Evolutionary conservation across 2,329 filamentous ascomycete species (phyloP).

Genomic region (Macrophomina pseudophaseolina): DNA sequence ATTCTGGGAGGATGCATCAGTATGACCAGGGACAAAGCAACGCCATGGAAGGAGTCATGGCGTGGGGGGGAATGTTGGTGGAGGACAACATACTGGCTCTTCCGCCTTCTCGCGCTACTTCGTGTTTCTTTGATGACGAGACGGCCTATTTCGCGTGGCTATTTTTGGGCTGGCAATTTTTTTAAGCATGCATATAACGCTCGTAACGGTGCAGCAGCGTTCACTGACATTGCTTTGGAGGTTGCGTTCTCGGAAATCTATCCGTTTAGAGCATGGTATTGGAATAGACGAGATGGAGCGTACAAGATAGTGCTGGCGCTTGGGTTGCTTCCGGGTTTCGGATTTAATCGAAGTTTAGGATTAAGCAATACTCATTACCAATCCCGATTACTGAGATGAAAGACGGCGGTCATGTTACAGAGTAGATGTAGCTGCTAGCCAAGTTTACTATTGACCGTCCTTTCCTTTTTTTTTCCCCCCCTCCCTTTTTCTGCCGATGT

Average conservation of each 20-base stretch:
- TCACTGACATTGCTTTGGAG: slow-evolving; percentile 8
- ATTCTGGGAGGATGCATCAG: not conserved
- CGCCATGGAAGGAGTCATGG: not conserved
- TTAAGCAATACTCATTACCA: not conserved
- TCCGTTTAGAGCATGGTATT: not conserved
- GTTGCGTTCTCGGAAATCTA: not conserved
- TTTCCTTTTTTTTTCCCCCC: not conserved
- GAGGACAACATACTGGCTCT: not conserved
- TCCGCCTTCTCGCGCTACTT: not conserved
- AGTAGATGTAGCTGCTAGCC: not conserved
- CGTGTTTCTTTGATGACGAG: not conserved
- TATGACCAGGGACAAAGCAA: not conserved
- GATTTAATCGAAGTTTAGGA: not conserved
- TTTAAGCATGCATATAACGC: not conserved
- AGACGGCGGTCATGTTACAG: not conserved
- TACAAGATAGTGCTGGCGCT: not conserved
- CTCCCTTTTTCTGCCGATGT: not conserved
- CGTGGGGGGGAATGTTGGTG: not conserved
- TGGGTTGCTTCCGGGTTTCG: not conserved
- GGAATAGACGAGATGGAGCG: not conserved
- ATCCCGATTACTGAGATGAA: not conserved
- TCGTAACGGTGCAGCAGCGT: not conserved
- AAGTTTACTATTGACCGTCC: not conserved
- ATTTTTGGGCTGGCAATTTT: not conserved
- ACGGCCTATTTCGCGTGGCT: not conserved